Base-by-base conservation (phyloP, 768 basidiomycete species). In the Fibroporia radiculosa region DNA sequence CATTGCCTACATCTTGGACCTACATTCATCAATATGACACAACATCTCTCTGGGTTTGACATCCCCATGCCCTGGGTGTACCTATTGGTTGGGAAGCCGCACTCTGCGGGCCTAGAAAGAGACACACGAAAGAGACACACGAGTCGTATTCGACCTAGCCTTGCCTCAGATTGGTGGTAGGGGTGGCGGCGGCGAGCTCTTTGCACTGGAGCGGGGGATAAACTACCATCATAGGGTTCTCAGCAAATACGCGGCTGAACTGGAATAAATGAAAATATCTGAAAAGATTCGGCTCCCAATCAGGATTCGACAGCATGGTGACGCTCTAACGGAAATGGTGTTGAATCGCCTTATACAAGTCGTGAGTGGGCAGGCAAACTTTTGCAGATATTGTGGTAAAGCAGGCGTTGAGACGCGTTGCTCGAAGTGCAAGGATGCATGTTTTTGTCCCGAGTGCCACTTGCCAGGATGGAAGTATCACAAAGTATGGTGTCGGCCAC, bases 361-460 rank as follows among this genome's bases (percentile, higher is more conserved):
- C 24, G 49, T 46, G 11, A 31, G 40, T 12, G 56, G 49, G 6
- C 24, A 50, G 19, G 56, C 49, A 10, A 35, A 37, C 24, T 57
- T 55, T 26, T 57, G 56, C 20, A 32, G 53, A 41, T 57, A 55
- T 43, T 57, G 53, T 37, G 56, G 56, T 14, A 57, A 50, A 41
- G 47, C 29, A 3, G 48, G 39, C 5, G 53, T 51, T 25, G 40
- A 48, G 28, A 46, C 51, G 35, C 50, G 50, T 10, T 56, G 56
- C 36, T 52, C 53, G 31, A 48, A 44, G 33, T 57, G 53, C 45
- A 52, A 53, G 32, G 45, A 47, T 37, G 47, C 51, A 3, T 27
- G 33, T n/a, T 57, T 52, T 25, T 57, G 56, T 32, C 18, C 32
- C 8, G 38, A 50, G 1, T 55, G 54, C 18, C 51, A 50, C 32